Conservation (phyloP, 1,139 yeast genomes). For the Kodamaea sp. region DNA sequence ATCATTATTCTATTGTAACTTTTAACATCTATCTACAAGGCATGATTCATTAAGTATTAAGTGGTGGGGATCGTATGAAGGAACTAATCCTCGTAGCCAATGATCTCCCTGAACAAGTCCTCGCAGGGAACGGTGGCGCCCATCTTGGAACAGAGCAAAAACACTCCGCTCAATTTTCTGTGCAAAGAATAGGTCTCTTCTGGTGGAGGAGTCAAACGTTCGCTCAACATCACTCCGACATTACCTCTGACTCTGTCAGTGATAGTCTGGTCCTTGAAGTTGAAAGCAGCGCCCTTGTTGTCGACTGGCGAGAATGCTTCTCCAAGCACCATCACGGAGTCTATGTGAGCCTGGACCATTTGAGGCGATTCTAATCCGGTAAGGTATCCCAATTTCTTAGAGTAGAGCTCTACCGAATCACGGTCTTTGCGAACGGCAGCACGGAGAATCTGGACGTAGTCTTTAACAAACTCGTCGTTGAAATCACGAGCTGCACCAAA, state of each 20-base stretch:
- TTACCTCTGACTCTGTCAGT: conserved; percentile 89
- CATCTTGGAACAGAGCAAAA: conserved; percentile 82
- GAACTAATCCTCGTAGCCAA: conserved; percentile 53
- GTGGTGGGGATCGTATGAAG: too few species aligned
- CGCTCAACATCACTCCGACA: conserved; percentile 84
- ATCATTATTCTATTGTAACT: conserved; percentile 3
- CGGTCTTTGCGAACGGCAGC: conserved; percentile 78
- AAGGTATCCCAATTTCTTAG: conserved; percentile 78
- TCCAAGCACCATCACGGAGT: conserved; percentile 85
- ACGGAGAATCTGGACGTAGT: conserved; percentile 72
- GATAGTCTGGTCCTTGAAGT: conserved; percentile 82
- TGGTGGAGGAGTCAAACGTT: conserved; percentile 95
- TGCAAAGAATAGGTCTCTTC: conserved; percentile 96
- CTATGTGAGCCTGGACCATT: conserved; percentile 91
- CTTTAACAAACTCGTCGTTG: conserved; percentile 62
- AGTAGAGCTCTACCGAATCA: conserved; percentile 60
- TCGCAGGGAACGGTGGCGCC: conserved; percentile 84
- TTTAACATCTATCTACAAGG: conserved; percentile 1
- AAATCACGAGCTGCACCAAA: conserved; percentile 94
- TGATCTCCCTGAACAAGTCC: conserved; percentile 70
- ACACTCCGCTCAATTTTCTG: conserved; percentile 93
- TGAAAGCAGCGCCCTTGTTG: conserved; percentile 53
- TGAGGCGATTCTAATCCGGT: conserved; percentile 87
- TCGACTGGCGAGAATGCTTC: conserved; percentile 78
- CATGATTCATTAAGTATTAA: conserved; percentile 12